These are phyloP conservation scores for Tephrocybe sp. DNA, from an alignment of 768 basidiomycete genomes.

Conservation along the genomic window DNA sequence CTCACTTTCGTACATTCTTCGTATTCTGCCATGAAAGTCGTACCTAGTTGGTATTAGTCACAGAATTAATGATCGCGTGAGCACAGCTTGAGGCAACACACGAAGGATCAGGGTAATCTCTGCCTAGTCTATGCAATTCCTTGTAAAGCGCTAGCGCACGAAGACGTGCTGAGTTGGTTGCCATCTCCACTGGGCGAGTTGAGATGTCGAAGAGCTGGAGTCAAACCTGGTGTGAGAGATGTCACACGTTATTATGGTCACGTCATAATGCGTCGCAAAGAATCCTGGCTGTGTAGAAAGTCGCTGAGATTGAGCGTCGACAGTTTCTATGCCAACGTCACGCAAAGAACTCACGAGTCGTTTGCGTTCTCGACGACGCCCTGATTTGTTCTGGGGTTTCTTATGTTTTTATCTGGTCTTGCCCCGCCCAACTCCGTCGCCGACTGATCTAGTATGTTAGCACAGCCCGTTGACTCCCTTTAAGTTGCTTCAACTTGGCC, in stretches of 20 bases:
- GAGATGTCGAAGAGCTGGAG: neutral
- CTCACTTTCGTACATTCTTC: slow-evolving; percentile 73
- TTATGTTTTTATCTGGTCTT: neutral
- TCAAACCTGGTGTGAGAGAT: slow-evolving; percentile 12
- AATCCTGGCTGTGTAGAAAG: no score
- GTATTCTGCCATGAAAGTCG: slow-evolving; percentile 71
- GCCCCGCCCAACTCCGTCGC: neutral
- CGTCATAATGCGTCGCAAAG: no score
- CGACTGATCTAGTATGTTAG: no score
- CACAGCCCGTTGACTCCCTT: no score
- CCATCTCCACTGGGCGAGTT: slow-evolving; percentile 33
- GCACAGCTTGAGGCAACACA: slow-evolving; percentile 34
- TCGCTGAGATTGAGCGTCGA: no score
- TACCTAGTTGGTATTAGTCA: slow-evolving; percentile 39
- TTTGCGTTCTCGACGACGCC: no score
- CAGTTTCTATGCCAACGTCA: no score
- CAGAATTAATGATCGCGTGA: slow-evolving; percentile 6
- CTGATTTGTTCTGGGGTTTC: neutral
- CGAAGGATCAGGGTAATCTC: slow-evolving; percentile 82
- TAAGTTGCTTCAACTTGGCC: no score
- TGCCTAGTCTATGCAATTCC: slow-evolving; percentile 74
- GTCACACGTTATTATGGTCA: no score
- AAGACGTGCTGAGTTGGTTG: slow-evolving; percentile 48
- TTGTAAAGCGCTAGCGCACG: slow-evolving; percentile 77
- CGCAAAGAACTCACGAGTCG: no score